These are phyloP conservation scores for Pythium oligandrum DNA, from an alignment of 352 stramenopile species.

Conservation along the genomic window DNA sequence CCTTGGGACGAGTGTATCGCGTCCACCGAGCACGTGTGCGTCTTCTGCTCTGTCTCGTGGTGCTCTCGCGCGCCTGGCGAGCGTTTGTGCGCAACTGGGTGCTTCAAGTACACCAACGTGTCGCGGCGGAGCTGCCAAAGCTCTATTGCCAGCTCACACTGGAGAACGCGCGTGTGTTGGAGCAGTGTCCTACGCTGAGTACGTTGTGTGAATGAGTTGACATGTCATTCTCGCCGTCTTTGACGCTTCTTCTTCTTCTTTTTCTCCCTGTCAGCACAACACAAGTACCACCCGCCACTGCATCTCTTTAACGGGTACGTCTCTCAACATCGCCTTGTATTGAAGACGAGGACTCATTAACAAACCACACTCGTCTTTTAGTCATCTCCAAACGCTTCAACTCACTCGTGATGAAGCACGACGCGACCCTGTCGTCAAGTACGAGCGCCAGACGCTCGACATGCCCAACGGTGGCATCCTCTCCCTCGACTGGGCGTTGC, in stretches of 20 bases:
- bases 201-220: conserved; percentile 6
- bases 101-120: conserved; percentile 23
- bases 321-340: background rate
- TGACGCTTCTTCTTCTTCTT: background rate
- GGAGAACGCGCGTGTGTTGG: conserved; percentile 32
- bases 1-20: background rate
- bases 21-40: conserved; percentile 6
- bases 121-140: conserved; percentile 32
- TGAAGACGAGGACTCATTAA: background rate
- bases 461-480: conserved; percentile 62
- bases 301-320: conserved; percentile 49
- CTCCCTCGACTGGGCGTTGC: conserved; percentile 70
- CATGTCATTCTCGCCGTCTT: background rate
- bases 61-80: conserved; percentile 13
- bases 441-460: conserved; percentile 55
- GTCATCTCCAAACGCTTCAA: conserved; percentile 53
- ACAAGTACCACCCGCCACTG: conserved; percentile 51
- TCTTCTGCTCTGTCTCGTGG: conserved; percentile 12
- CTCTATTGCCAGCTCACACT: conserved; percentile 35
- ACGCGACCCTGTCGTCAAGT: conserved; percentile 28
- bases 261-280: conserved; percentile 21
- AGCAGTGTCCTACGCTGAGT: conserved; percentile 45
- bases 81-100: conserved; percentile 5
- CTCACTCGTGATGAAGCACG: conserved; percentile 31
- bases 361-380: background rate